These are phyloP conservation scores for Antitrichia curtipendula DNA, from an alignment of 225 moss, liverwort and hornwort species.

Conservation along the genomic window DNA sequence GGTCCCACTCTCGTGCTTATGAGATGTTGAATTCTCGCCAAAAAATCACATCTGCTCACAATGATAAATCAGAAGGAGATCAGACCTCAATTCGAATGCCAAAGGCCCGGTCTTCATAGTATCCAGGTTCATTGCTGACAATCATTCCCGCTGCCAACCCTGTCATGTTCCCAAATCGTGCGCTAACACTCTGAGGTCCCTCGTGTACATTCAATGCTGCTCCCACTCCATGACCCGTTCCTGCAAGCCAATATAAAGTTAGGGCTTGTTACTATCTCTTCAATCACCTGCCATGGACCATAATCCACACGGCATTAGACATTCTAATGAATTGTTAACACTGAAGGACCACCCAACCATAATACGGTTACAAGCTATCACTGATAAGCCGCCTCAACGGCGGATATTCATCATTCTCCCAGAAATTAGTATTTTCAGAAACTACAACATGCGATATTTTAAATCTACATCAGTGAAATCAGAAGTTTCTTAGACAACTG, in stretches of 20 bases:
- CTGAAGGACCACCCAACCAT: neutral
- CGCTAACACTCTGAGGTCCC: constrained; percentile 95
- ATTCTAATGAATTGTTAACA: neutral
- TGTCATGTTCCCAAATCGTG: constrained; percentile 94
- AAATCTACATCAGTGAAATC: neutral
- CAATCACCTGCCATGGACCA: neutral
- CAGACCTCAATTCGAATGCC: constrained; percentile 96
- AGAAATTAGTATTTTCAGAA: neutral
- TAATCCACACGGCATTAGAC: neutral
- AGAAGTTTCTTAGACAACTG: neutral
- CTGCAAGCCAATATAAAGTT: constrained; percentile 15
- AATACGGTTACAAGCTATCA: neutral
- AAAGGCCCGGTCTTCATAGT: constrained; percentile 92
- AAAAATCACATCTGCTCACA: neutral
- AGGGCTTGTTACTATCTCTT: neutral
- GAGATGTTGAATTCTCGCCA: neutral
- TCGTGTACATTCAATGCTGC: constrained; percentile 98
- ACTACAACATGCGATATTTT: no score
- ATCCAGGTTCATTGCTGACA: constrained; percentile 97
- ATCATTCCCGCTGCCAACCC: constrained; percentile 94
- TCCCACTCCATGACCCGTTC: constrained; percentile 98
- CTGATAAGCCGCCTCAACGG: neutral
- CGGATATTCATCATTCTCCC: neutral
- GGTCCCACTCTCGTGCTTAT: neutral
- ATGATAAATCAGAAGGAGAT: neutral